phyloP scores from a whole-genome alignment of 495 filamentous ascomycete species.

The Xylaria longipes region DNA sequence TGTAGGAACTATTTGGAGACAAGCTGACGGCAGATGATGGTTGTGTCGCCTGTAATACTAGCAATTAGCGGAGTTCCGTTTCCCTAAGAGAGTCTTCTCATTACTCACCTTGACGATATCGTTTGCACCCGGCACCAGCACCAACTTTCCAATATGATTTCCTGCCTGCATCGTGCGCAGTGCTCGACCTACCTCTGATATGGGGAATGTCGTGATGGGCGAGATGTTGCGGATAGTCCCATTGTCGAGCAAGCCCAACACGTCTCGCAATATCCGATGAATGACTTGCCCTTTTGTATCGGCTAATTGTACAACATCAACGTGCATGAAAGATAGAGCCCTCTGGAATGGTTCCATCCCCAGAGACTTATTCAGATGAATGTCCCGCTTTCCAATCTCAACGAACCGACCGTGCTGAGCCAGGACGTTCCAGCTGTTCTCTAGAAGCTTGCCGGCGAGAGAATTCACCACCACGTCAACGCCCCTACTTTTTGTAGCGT shows the following conservation, averaged over 20 bases:
- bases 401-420: conserved; percentile 60
- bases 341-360: conserved; percentile 48
- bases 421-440: conserved; percentile 57
- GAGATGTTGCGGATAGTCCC: neutral
- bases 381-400: conserved; percentile 57
- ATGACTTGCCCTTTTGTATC: neutral
- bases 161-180: conserved; percentile 45
- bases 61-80: no score
- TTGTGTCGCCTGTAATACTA: no score
- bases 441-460: conserved; percentile 57
- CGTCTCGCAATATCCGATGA: neutral
- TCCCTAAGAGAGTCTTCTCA: no score
- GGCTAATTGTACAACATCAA: conserved; percentile 12
- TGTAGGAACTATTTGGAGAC: no score
- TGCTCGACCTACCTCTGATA: conserved; percentile 22
- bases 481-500: conserved; percentile 52
- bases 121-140: conserved; percentile 34
- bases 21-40: no score
- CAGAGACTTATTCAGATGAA: conserved; percentile 41
- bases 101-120: conserved; percentile 14
- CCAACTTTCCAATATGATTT: conserved; percentile 52
- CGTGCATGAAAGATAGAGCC: conserved; percentile 36
- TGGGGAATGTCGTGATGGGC: neutral
- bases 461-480: conserved; percentile 66
- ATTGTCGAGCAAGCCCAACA: neutral